Percentiles rank a stretch among this genome's conserved stretches.
Evolutionary conservation across 2,329 filamentous ascomycete species (phyloP).

Genomic region (Cryphonectria carpinicola): DNA sequence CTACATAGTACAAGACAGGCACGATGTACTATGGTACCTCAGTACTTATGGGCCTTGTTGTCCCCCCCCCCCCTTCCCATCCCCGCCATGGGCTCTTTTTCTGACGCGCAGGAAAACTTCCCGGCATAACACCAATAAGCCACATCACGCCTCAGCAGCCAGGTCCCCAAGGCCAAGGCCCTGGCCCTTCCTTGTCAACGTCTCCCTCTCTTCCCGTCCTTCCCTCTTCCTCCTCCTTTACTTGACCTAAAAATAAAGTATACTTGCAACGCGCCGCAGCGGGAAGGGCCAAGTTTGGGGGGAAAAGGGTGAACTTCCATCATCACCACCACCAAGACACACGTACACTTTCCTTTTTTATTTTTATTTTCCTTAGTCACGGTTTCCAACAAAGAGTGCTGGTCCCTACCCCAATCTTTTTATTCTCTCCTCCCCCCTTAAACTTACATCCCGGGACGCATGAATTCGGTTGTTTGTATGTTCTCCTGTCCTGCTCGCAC

Average conservation of each 20-base stretch:
- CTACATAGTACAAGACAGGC: not conserved
- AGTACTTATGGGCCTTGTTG: not conserved
- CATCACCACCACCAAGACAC: not conserved
- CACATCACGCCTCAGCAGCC: not conserved
- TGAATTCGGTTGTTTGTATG: not conserved
- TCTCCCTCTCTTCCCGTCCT: not conserved
- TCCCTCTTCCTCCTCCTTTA: not conserved
- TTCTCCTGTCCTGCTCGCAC: not conserved
- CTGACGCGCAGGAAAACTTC: slow-evolving; percentile 2
- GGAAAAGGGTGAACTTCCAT: not conserved
- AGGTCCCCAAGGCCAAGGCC: not conserved
- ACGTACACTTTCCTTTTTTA: not conserved
- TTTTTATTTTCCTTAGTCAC: not conserved
- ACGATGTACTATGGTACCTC: not conserved
- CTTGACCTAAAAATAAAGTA: slow-evolving; percentile 10
- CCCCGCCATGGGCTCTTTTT: not conserved
- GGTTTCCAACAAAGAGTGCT: not conserved
- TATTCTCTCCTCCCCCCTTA: too few species aligned
- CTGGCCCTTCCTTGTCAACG: not conserved
- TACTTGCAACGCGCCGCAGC: not conserved
- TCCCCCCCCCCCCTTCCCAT: not conserved
- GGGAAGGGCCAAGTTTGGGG: not conserved
- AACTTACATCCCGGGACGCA: not conserved
- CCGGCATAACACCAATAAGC: slow-evolving; percentile 1
- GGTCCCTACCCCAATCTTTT: not conserved